Percentiles rank a stretch among this genome's conserved stretches.
phyloP scores from a whole-genome alignment of 257 asterid species.

The Thymus quinquecostatus region DNA sequence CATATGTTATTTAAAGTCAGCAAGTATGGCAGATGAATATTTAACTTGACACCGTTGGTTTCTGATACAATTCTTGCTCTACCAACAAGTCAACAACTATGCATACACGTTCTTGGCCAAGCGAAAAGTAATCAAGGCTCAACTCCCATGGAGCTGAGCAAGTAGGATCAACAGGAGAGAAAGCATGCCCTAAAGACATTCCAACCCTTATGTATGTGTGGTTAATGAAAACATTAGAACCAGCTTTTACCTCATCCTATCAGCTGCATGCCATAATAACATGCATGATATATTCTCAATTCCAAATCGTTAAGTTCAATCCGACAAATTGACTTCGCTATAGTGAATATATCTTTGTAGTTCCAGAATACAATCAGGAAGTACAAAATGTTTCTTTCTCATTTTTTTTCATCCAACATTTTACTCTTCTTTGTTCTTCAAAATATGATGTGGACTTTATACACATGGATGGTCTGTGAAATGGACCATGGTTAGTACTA shows the following conservation, averaged over 20 bases:
- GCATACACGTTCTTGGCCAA: slow-evolving; percentile 9
- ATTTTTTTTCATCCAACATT: not conserved
- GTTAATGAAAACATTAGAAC: not conserved
- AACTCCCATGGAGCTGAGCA: not conserved
- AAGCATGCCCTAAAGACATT: not conserved
- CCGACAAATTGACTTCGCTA: not conserved
- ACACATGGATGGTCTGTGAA: not conserved
- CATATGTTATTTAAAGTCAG: slow-evolving; percentile 12
- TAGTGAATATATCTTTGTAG: not conserved
- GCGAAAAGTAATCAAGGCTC: slow-evolving; percentile 1
- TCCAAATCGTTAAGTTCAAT: not conserved
- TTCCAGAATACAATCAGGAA: not conserved
- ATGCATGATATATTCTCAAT: not conserved
- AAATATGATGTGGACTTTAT: not conserved
- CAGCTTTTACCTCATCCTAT: not conserved
- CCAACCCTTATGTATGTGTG: not conserved
- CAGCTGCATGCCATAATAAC: not conserved
- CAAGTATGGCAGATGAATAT: not conserved
- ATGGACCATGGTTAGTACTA: not conserved
- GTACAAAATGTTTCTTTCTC: not conserved
- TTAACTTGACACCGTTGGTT: not conserved
- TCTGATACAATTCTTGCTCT: slow-evolving; percentile 7
- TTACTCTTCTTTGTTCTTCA: not conserved
- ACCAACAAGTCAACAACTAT: slow-evolving; percentile 12
- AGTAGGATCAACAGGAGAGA: slow-evolving; percentile 8